These are phyloP conservation scores for Yarrowia divulgata DNA, from an alignment of 805 yeast species.

Conservation along the genomic window DNA sequence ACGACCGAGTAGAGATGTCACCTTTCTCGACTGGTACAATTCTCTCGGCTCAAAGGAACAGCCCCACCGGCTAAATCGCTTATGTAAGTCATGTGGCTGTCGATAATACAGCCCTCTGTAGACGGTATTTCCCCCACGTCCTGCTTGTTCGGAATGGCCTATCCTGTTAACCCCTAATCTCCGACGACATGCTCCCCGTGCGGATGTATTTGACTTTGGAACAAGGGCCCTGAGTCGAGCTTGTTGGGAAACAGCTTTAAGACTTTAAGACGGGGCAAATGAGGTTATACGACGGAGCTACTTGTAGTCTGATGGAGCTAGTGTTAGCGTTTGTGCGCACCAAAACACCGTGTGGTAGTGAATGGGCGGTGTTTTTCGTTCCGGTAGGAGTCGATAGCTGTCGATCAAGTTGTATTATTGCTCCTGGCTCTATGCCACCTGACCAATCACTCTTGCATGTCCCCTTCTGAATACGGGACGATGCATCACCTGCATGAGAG, in stretches of 20 bases:
- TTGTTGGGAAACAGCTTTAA: not conserved
- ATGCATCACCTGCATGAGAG: constrained; percentile 8
- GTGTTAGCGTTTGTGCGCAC: too few species aligned
- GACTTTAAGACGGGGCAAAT: not conserved
- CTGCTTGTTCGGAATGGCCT: not conserved
- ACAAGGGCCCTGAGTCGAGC: constrained; percentile 12
- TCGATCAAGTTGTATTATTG: too few species aligned
- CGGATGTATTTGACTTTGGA: constrained; percentile 5
- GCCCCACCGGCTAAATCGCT: too few species aligned
- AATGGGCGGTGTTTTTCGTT: too few species aligned
- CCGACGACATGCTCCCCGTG: constrained; percentile 2
- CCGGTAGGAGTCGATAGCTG: too few species aligned
- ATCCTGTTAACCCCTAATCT: not conserved
- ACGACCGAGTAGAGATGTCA: too few species aligned
- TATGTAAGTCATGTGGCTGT: too few species aligned
- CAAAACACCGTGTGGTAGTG: too few species aligned
- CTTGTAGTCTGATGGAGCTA: not conserved
- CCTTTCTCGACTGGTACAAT: too few species aligned
- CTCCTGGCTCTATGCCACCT: not conserved
- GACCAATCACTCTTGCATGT: constrained; percentile 1
- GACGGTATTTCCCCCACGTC: too few species aligned
- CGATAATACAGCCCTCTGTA: too few species aligned
- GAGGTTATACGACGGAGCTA: constrained; percentile 3
- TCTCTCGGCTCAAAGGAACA: too few species aligned
- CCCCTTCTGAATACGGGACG: constrained; percentile 6